These are phyloP conservation scores for Maudiozyma humilis DNA, from an alignment of 1,139 yeast genomes.

Conservation along the genomic window DNA sequence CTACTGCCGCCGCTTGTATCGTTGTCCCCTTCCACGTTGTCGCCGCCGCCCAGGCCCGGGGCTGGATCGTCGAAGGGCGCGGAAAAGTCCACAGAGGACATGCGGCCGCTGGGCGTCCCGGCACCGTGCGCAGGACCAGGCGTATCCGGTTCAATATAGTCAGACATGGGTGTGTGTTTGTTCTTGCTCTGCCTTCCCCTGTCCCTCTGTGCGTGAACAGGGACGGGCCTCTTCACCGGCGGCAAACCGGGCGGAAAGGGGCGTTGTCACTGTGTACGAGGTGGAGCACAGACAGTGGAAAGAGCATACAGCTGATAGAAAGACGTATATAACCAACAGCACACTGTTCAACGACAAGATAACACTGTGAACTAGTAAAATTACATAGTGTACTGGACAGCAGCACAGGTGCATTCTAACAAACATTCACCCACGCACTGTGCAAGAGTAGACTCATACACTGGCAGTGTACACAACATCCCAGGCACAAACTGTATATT, in stretches of 20 bases:
- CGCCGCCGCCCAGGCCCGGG: not conserved
- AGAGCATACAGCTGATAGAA: too few species aligned
- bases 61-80: conserved; percentile 4
- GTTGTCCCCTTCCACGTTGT: not conserved
- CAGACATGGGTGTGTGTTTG: conserved; percentile 16
- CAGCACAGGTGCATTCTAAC: too few species aligned
- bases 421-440: too few species aligned
- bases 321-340: too few species aligned
- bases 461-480: too few species aligned
- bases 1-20: not conserved
- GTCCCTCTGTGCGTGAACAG: not conserved
- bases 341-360: too few species aligned
- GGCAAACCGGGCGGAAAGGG: not conserved
- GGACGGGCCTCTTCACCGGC: not conserved
- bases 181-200: not conserved
- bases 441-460: too few species aligned
- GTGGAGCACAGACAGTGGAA: too few species aligned
- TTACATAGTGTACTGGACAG: too few species aligned
- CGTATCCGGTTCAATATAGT: conserved; percentile 20
- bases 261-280: not conserved
- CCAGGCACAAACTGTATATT: too few species aligned
- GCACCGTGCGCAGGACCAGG: not conserved
- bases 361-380: too few species aligned
- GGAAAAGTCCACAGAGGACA: not conserved
- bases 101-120: conserved; percentile 4